A percentile compares a stretch with the other conserved stretches of the same genome.
Evolutionary conservation across 2,329 filamentous ascomycete species (phyloP).

Genomic region (Ceratocystis colombiana): DNA sequence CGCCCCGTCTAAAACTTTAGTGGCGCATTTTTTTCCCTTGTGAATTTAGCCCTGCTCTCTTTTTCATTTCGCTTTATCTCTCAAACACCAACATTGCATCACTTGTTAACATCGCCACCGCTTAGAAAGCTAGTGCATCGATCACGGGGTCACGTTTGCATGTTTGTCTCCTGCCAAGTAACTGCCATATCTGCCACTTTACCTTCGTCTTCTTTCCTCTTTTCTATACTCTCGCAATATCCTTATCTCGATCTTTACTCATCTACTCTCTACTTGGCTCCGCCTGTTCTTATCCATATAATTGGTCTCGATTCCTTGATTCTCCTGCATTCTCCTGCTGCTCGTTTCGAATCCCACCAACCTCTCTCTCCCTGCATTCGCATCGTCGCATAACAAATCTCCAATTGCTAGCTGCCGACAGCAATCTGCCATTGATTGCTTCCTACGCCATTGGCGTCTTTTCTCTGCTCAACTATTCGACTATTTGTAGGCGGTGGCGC

Average conservation of each 20-base stretch:
- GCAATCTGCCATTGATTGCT: not conserved
- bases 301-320: not conserved
- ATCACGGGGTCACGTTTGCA: not conserved
- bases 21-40: constrained; percentile 12
- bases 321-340: constrained; percentile 10
- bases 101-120: constrained; percentile 1
- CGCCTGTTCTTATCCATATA: not conserved
- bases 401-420: not conserved
- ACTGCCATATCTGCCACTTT: not conserved
- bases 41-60: not conserved
- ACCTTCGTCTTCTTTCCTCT: not conserved
- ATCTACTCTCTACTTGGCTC: not conserved
- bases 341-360: constrained; percentile 10
- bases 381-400: constrained; percentile 1
- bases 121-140: not conserved
- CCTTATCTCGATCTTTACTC: not conserved
- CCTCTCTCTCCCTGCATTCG: constrained; percentile 1
- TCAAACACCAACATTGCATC: not conserved
- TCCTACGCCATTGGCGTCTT: not conserved
- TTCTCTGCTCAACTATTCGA: not conserved
- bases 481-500: constrained; percentile 8
- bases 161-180: not conserved
- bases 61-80: constrained; percentile 3
- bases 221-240: not conserved
- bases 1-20: constrained; percentile 11